Base-by-base conservation (phyloP, 2,329 filamentous ascomycete species). In the Neurospora crassa region DNA sequence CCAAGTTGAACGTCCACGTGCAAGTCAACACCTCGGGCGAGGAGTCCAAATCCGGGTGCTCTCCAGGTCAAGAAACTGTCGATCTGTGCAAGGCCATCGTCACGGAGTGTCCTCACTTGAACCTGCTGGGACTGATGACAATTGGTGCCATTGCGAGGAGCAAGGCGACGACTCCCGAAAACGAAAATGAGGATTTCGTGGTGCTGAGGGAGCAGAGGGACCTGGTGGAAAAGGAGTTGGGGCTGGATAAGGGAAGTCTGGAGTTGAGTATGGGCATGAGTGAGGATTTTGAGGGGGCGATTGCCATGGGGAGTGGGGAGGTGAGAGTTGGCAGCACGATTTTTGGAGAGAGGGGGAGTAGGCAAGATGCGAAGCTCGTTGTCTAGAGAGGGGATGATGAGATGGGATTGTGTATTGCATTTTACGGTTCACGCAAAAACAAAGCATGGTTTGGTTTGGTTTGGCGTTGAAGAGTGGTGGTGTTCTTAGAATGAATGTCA, bases 231-330 rank as follows among this genome's bases (percentile, higher is more conserved):
- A 78, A 82, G 77, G 90, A 90, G 75, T 77, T 94, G 69, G 88
- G 84, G 0, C 75, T 89, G 68, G 79, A 84, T 18, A 81, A 83
- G n/a, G 85, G 86, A 73, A 59, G 53, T 59, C 79, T 97, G 76
- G 94, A 97, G 84, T 81, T 98, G 81, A 97, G 94, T 81, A 99
- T 99, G 95, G 95, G 95, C 7, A 99, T 99, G 96, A 97, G 94
- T 79, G 90, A 93, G 78, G 96, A 99, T 81, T 99, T 95, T 80
- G 94, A 97, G 83, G 92, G 91, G 8, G 96, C 96, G 0, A 90
- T 98, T 78, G 82, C 81, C 14, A 84, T 93, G 84, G 96, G 96
- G 0, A 97, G 94, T 82, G 86, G 89, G 76, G 94, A 98, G 84
- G 94, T 99, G 6, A 87, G 96, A 71, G 89, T 99, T 10, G 96